Evolutionary conservation across 148 eudicot genomes (phyloP), one percentile per base, ranked within the genome.

Genomic region (Diospyros lotus): DNA sequence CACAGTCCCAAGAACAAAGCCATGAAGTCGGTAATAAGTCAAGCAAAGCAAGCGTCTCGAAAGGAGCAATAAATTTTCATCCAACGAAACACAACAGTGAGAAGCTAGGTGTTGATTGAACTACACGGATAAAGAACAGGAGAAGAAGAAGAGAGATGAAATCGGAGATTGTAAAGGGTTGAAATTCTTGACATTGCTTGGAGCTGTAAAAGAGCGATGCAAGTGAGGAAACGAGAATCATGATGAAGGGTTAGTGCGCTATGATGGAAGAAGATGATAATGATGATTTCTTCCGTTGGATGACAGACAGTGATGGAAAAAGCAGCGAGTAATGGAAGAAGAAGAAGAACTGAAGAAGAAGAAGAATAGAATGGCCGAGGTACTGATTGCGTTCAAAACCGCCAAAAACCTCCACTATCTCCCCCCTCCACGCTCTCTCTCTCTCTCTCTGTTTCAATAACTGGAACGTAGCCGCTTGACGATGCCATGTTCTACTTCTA

Each of bases 1-100:
- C 84, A 80, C 66, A 82, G 11, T 67, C 77, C 48, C 71, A 66
- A 69, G 12, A 14, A 41, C 69, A 82, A 59, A 42, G 71, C 85
- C 89, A 88, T 88, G 64, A 74, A 18, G 42, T 45, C 12, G 41
- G 51, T 28, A 28, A 52, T 46, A 52, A 14, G 3, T 38, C 41
- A 61, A 61, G 42, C 2, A 69, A 54, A 2, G 17, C 9, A 38
- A 68, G 28, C 28, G 28, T 28, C 28, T 28, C 28, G 28, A 28
- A 28, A 28, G 28, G 28, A 28, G 28, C 28, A 28, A 28, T 28
- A 28, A 28, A 28, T 28, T 28, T 28, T 28, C 28, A 28, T 28
- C 28, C 28, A 28, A 28, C 28, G 28, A 28, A 28, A 28, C 28
- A 28, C 28, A 28, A 0, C 28, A 28, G 28, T 28, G 28, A 28